These are phyloP conservation scores for Hypomyces rosellus DNA, from an alignment of 2,329 filamentous ascomycete genomes.

Conservation along the genomic window DNA sequence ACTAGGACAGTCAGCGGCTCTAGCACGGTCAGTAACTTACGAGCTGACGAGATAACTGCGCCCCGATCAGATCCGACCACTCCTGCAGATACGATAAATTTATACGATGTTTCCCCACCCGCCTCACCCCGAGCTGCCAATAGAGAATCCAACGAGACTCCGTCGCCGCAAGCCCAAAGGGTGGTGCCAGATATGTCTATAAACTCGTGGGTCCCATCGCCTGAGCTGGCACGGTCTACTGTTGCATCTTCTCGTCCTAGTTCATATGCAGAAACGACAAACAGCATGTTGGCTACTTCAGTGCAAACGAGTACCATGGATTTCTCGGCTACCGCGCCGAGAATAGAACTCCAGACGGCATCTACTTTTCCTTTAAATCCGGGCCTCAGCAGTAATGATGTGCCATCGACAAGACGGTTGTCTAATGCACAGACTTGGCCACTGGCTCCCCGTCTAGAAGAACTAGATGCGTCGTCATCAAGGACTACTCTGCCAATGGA, in stretches of 20 bases:
- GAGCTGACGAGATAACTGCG: slow-evolving; percentile 20
- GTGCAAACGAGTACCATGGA: neutral
- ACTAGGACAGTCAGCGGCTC: slow-evolving; percentile 32
- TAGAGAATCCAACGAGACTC: slow-evolving; percentile 1
- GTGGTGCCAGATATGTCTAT: slow-evolving; percentile 15
- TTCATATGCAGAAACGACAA: neutral
- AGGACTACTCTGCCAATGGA: neutral
- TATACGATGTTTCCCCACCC: slow-evolving; percentile 44
- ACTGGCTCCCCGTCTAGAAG: slow-evolving; percentile 22
- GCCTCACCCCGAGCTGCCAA: slow-evolving; percentile 29
- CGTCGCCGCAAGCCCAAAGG: slow-evolving; percentile 2
- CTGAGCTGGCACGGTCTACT: neutral
- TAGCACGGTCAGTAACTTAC: slow-evolving; percentile 21
- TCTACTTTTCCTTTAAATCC: slow-evolving; percentile 8
- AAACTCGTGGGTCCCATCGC: neutral
- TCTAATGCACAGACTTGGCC: slow-evolving; percentile 44
- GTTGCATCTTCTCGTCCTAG: slow-evolving; percentile 3
- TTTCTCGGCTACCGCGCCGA: neutral
- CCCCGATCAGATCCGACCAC: slow-evolving; percentile 28
- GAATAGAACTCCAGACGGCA: slow-evolving; percentile 1
- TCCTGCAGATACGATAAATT: slow-evolving; percentile 24
- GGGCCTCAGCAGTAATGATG: slow-evolving; percentile 12
- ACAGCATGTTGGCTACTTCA: slow-evolving; percentile 1
- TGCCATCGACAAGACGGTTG: slow-evolving; percentile 21
- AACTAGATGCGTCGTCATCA: neutral